phyloP scores from a whole-genome alignment of 352 stramenopile genomes.

The Globisporangium paddicum region DNA sequence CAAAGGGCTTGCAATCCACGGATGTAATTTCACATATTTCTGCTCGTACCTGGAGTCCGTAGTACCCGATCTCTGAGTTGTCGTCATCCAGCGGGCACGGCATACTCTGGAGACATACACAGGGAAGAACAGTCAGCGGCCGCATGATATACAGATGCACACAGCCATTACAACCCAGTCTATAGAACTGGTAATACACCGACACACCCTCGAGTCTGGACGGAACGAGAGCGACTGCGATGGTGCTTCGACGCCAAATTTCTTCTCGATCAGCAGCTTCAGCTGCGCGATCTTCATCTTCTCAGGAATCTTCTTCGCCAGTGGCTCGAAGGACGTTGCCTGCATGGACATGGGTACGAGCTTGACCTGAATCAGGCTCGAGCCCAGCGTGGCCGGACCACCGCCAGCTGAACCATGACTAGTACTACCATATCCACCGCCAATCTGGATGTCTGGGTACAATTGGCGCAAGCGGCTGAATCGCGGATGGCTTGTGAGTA shows the following conservation, averaged over 20 bases:
- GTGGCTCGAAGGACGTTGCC: constrained; percentile 53
- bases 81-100: constrained; percentile 66
- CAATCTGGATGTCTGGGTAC: constrained; percentile 46
- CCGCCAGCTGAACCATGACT: neutral
- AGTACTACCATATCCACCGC: constrained; percentile 17
- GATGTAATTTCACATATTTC: neutral
- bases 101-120: constrained; percentile 39
- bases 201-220: constrained; percentile 41
- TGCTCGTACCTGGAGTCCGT: constrained; percentile 54
- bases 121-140: neutral
- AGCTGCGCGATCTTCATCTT: constrained; percentile 77
- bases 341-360: constrained; percentile 75
- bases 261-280: constrained; percentile 67
- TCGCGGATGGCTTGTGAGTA: constrained; percentile 45
- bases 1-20: neutral
- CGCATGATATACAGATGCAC: neutral
- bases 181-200: neutral
- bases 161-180: neutral
- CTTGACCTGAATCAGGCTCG: constrained; percentile 58
- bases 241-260: constrained; percentile 51
- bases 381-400: constrained; percentile 31
- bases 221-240: constrained; percentile 61
- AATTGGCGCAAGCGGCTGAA: constrained; percentile 33
- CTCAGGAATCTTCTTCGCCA: constrained; percentile 65
- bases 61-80: constrained; percentile 63